Conservation (phyloP, 2,329 filamentous ascomycete species). For the Pseudocercospora crystallina region DNA sequence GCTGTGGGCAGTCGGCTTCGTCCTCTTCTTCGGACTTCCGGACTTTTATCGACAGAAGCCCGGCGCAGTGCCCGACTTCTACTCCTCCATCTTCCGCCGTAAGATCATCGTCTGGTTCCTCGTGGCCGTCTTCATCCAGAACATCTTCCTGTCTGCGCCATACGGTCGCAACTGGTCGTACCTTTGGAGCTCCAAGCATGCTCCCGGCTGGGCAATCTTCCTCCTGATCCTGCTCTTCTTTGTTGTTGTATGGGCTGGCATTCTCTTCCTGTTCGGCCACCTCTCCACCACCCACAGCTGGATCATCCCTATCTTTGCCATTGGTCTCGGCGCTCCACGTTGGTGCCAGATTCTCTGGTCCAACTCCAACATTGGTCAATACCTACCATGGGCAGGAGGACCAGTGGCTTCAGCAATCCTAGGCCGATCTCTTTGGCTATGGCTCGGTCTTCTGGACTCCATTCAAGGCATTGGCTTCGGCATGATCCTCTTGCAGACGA, state of each 20-base stretch:
- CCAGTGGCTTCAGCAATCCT: conserved; percentile 56
- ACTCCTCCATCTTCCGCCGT: conserved; percentile 59
- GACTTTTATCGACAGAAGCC: conserved; percentile 66
- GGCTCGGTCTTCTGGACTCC: conserved; percentile 65
- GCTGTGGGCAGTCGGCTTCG: conserved; percentile 56
- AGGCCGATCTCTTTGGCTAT: conserved; percentile 62
- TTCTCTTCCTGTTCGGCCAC: conserved; percentile 54
- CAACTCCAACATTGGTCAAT: conserved; percentile 59
- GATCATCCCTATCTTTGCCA: conserved; percentile 67
- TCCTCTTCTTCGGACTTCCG: conserved; percentile 62
- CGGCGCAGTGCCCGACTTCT: conserved; percentile 65
- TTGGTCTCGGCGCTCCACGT: conserved; percentile 64
- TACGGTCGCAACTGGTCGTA: conserved; percentile 68
- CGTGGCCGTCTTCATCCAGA: conserved; percentile 62
- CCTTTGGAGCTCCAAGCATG: conserved; percentile 59
- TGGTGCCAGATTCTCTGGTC: conserved; percentile 70
- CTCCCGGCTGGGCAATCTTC: conserved; percentile 57
- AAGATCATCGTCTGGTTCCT: conserved; percentile 70
- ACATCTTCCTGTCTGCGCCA: conserved; percentile 65
- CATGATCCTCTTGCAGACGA: conserved; percentile 65
- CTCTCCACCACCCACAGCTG: conserved; percentile 63
- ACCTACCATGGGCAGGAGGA: conserved; percentile 62
- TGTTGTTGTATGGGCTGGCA: conserved; percentile 54
- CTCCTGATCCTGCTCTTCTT: conserved; percentile 59
- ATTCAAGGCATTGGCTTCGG: conserved; percentile 67